These are phyloP conservation scores for Spathaspora girioi DNA, from an alignment of 805 yeast genomes.

Conservation along the genomic window DNA sequence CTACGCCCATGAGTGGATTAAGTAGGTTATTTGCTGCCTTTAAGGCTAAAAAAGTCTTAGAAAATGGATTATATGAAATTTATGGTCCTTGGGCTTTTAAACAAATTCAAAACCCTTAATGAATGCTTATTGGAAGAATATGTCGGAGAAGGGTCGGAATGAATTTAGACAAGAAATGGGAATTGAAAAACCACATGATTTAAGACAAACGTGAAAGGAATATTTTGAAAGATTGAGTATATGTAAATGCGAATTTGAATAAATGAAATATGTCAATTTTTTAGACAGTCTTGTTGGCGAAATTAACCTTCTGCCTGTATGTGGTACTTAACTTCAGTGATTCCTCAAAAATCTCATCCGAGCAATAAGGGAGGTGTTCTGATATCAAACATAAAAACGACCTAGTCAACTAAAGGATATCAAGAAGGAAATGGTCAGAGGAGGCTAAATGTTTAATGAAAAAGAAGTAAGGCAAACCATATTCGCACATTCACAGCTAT, in stretches of 20 bases:
- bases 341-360: too few species aligned
- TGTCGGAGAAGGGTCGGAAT: slow-evolving; percentile 66
- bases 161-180: slow-evolving; percentile 71
- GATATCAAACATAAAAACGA: too few species aligned
- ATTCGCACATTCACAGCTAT: too few species aligned
- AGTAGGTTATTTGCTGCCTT: slow-evolving; percentile 87
- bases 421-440: too few species aligned
- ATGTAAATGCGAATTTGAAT: slow-evolving; percentile 10
- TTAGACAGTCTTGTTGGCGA: too few species aligned
- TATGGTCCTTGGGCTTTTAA: slow-evolving; percentile 86
- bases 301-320: too few species aligned
- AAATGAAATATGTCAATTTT: too few species aligned
- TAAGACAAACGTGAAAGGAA: slow-evolving; percentile 57
- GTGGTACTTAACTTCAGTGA: too few species aligned
- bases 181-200: slow-evolving; percentile 70
- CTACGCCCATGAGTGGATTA: slow-evolving; percentile 92
- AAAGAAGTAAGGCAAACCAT: too few species aligned
- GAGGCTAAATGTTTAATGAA: too few species aligned
- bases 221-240: slow-evolving; percentile 28
- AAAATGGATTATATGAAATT: slow-evolving; percentile 58
- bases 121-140: slow-evolving; percentile 89
- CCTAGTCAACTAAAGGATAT: too few species aligned
- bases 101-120: slow-evolving; percentile 69
- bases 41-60: slow-evolving; percentile 63
- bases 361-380: too few species aligned